These are phyloP conservation scores for Gnetum montanum DNA, from an alignment of 75 land plant genomes.

Conservation along the genomic window DNA sequence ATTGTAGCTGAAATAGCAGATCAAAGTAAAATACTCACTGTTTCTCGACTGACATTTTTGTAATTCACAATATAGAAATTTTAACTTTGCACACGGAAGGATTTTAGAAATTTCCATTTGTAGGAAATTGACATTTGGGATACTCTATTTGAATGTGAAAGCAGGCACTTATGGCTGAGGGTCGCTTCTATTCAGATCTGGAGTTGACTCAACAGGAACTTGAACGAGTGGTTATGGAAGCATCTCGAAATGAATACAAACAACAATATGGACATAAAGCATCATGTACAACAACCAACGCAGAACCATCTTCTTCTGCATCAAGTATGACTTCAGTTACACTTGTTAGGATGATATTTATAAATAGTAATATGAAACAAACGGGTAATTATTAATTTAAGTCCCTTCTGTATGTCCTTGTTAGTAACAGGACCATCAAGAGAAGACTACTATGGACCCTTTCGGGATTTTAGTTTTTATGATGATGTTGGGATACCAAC, in stretches of 20 bases:
- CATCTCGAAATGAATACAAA: constrained; percentile 82
- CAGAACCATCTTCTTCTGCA: constrained; percentile 93
- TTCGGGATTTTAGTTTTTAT: constrained; percentile 1
- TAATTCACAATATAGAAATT: no score
- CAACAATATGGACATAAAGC: constrained; percentile 43
- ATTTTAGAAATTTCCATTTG: no score
- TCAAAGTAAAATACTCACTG: no score
- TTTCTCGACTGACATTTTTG: no score
- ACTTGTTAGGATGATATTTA: background rate
- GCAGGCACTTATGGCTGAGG: constrained; percentile 97
- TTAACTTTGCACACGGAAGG: no score
- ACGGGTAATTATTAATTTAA: background rate
- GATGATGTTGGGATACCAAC: constrained; percentile 26
- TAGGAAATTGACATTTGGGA: no score
- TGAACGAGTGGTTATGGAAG: constrained; percentile 95
- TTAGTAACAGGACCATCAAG: constrained; percentile 25
- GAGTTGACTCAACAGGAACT: constrained; percentile 98
- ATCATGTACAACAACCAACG: constrained; percentile 80
- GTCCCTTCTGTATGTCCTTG: background rate
- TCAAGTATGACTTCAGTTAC: constrained; percentile 35
- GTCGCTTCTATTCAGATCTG: constrained; percentile 90
- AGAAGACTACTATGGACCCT: constrained; percentile 1
- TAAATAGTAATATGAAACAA: constrained; percentile 2
- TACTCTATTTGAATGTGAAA: background rate
- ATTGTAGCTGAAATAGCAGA: no score